Evolutionary conservation across 108 stramenopile species (phyloP).

Genomic region (Cyclotella cryptica): DNA sequence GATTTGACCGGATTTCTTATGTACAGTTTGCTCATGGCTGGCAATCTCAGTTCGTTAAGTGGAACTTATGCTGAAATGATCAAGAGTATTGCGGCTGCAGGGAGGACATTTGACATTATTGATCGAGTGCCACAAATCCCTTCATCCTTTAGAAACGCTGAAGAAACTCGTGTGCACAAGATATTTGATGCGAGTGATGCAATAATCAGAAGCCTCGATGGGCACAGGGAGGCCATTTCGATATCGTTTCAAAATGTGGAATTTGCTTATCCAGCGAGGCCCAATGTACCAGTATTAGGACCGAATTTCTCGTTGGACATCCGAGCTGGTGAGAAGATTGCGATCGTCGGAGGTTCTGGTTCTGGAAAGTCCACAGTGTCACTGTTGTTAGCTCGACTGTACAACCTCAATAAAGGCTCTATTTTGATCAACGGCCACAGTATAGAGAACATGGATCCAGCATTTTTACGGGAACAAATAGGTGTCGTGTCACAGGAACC

Average conservation of each 20-base stretch:
- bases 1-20: conserved; percentile 90
- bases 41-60: conserved; percentile 72
- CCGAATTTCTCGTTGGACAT: conserved; percentile 70
- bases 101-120: conserved; percentile 68
- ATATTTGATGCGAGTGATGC: background rate
- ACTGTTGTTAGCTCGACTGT: conserved; percentile 83
- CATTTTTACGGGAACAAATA: conserved; percentile 71
- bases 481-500: conserved; percentile 95
- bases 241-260: conserved; percentile 69
- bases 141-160: conserved; percentile 28
- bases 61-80: conserved; percentile 79
- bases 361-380: conserved; percentile 88
- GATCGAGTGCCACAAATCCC: conserved; percentile 65
- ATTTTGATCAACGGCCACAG: conserved; percentile 81
- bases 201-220: background rate
- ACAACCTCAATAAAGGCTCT: conserved; percentile 66
- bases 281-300: conserved; percentile 71
- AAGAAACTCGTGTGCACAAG: background rate
- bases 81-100: conserved; percentile 68
- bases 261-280: conserved; percentile 91
- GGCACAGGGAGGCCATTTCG: conserved; percentile 43
- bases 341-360: conserved; percentile 91
- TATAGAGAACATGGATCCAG: conserved; percentile 66
- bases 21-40: conserved; percentile 87
- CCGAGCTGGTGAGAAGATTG: conserved; percentile 77